phyloP scores from a whole-genome alignment of 1,139 yeast genomes.

The Taphrina wiesneri region DNA sequence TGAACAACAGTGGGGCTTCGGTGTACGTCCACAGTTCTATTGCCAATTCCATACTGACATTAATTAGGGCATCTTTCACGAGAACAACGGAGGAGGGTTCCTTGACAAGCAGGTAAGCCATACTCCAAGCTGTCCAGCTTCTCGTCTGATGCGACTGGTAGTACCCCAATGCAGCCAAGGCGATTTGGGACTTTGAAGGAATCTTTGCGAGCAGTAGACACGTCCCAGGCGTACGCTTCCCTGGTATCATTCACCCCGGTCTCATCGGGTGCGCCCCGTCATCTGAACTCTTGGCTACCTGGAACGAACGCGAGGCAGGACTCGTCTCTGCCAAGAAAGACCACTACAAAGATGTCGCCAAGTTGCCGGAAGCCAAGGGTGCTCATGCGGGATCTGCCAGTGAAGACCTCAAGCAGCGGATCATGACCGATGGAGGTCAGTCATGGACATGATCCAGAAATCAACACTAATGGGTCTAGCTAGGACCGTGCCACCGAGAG shows the following conservation, averaged over 20 bases:
- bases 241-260: conserved; percentile 53
- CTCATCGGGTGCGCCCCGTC: conserved; percentile 56
- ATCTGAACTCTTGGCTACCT: conserved; percentile 49
- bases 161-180: conserved; percentile 56
- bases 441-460: neutral
- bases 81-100: conserved; percentile 56
- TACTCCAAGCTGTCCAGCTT: neutral
- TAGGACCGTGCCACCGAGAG: conserved; percentile 55
- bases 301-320: conserved; percentile 51
- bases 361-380: conserved; percentile 48
- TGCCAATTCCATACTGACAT: neutral
- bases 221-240: conserved; percentile 53
- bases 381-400: conserved; percentile 49
- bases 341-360: conserved; percentile 48
- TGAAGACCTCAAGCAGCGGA: conserved; percentile 43
- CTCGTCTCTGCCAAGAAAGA: conserved; percentile 47
- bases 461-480: conserved; percentile 38
- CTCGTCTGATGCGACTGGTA: conserved; percentile 39
- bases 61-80: conserved; percentile 50
- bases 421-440: conserved; percentile 49
- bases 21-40: conserved; percentile 39
- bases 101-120: conserved; percentile 45
- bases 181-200: conserved; percentile 57
- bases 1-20: conserved; percentile 57
- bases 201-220: conserved; percentile 53